These are phyloP conservation scores for Mycena galopus DNA, from an alignment of 768 basidiomycete genomes.

Conservation along the genomic window DNA sequence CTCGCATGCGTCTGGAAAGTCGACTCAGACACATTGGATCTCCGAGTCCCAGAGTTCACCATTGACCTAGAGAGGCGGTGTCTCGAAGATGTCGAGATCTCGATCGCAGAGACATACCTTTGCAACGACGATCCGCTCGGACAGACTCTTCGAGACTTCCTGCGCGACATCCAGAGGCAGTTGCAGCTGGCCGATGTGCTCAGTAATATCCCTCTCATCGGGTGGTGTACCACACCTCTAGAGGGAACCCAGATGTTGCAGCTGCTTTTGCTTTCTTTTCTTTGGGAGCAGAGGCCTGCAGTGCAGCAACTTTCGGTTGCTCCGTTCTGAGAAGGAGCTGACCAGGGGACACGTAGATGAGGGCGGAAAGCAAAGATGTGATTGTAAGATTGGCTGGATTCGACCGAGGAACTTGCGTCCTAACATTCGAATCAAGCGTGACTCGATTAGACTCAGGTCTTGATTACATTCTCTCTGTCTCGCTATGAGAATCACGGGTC, in stretches of 20 bases:
- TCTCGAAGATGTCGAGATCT: neutral
- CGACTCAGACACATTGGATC: slow-evolving; percentile 95
- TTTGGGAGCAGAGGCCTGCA: too few relatives aligned
- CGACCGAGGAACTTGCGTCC: slow-evolving; percentile 31
- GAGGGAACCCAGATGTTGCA: slow-evolving; percentile 62
- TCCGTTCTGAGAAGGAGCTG: slow-evolving; percentile 46
- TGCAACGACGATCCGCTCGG: slow-evolving; percentile 92
- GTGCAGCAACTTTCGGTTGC: slow-evolving; percentile 55
- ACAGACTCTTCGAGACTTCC: slow-evolving; percentile 86
- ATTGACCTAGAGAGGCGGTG: slow-evolving; percentile 73
- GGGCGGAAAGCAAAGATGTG: slow-evolving; percentile 46
- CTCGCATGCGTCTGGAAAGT: slow-evolving; percentile 72
- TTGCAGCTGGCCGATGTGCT: slow-evolving; percentile 66
- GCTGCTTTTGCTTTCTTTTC: slow-evolving; percentile 61
- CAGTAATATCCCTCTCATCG: slow-evolving; percentile 20
- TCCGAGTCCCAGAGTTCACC: slow-evolving; percentile 93
- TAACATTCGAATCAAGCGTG: slow-evolving; percentile 34
- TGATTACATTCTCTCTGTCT: neutral
- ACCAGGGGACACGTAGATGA: slow-evolving; percentile 39
- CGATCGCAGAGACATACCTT: slow-evolving; percentile 69
- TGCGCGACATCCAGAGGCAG: slow-evolving; percentile 92
- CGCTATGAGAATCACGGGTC: slow-evolving; percentile 55
- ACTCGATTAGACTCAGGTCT: slow-evolving; percentile 20
- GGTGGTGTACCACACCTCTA: slow-evolving; percentile 65
- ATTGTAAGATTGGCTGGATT: slow-evolving; percentile 44